A percentile compares a stretch with the other conserved stretches of the same genome.
These are phyloP conservation scores for Fusarium poae DNA, from an alignment of 2,329 filamentous ascomycete genomes.

Conservation along the genomic window DNA sequence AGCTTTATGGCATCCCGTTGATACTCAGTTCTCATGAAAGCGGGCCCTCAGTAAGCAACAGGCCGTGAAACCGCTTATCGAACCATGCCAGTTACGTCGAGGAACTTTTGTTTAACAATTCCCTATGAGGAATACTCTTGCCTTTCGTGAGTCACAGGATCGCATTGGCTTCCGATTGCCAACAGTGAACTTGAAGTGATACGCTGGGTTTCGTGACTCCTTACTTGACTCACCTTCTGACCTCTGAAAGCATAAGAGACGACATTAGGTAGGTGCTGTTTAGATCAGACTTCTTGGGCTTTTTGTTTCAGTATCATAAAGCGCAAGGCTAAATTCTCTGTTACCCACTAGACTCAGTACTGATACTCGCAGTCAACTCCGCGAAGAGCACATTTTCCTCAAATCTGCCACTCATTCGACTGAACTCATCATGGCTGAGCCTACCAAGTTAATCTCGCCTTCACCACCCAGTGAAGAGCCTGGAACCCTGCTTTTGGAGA, in stretches of 20 bases:
- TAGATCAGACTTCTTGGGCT: no score
- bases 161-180: background rate
- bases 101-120: constrained; percentile 20
- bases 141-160: constrained; percentile 19
- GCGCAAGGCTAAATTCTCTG: no score
- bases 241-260: no score
- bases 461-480: constrained; percentile 47
- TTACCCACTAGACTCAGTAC: no score
- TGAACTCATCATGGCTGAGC: constrained; percentile 27
- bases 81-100: background rate
- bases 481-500: constrained; percentile 51
- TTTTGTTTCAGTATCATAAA: no score
- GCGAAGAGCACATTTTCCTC: no score
- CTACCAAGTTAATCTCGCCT: constrained; percentile 40
- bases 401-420: no score
- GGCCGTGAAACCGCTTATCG: background rate
- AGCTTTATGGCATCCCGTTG: no score
- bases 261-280: no score
- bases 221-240: background rate
- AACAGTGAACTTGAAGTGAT: background rate
- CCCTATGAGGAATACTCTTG: background rate
- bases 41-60: background rate
- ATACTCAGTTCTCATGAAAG: background rate
- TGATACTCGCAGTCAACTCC: no score
- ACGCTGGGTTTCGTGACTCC: background rate